Conservation (phyloP, 257 asterid species). For the Solanum chilense region DNA sequence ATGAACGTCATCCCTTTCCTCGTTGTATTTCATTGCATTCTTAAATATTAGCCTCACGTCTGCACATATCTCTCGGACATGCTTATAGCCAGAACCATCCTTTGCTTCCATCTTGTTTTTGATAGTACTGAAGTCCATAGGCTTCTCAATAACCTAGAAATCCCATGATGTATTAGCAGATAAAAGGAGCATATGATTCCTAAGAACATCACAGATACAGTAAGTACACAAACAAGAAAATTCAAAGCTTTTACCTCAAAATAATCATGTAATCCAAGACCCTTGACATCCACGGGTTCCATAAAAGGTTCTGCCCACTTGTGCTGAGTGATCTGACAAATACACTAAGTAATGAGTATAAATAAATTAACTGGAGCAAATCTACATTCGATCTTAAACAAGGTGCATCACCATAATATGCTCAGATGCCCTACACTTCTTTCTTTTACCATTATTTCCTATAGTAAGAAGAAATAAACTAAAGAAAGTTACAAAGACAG, state of each 20-base stretch:
- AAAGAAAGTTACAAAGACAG: not conserved
- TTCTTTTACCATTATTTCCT: not conserved
- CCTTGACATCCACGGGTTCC: constrained; percentile 92
- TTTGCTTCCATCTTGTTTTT: constrained; percentile 78
- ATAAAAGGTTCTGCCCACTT: constrained; percentile 87
- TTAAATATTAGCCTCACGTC: constrained; percentile 83
- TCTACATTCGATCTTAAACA: not conserved
- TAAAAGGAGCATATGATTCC: not conserved
- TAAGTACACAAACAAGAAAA: not conserved
- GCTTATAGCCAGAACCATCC: constrained; percentile 70
- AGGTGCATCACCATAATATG: not conserved
- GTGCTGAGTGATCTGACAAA: constrained; percentile 65
- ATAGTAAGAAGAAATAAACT: not conserved
- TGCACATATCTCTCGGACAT: constrained; percentile 76
- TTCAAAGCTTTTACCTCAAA: constrained; percentile 36
- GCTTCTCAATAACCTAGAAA: constrained; percentile 82
- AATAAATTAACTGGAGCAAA: not conserved
- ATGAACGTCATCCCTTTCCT: constrained; percentile 75
- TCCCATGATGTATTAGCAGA: not conserved
- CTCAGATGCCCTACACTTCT: not conserved
- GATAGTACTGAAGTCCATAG: constrained; percentile 91
- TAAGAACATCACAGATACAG: not conserved
- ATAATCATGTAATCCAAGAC: constrained; percentile 81
- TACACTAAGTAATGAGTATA: not conserved
- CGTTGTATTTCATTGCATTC: constrained; percentile 86